These are phyloP conservation scores for Penicillium sp. DNA, from an alignment of 2,329 filamentous ascomycete species.

Conservation along the genomic window DNA sequence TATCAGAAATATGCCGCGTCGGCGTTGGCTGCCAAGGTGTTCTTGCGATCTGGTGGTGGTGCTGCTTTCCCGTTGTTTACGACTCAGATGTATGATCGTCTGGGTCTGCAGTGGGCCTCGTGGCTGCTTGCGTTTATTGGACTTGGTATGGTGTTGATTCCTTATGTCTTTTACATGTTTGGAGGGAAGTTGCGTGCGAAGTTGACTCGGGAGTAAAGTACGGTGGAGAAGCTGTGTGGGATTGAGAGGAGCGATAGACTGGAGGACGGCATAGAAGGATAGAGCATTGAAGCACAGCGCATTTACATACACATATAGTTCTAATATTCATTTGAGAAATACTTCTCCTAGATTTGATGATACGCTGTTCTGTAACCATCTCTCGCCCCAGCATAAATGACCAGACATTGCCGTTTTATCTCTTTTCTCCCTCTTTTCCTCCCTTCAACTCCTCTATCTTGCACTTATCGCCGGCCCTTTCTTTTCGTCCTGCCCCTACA, in stretches of 20 bases:
- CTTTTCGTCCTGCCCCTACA: too few relatives aligned
- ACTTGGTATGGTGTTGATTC: conserved; percentile 26
- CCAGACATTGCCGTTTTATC: too few relatives aligned
- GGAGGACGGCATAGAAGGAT: neutral
- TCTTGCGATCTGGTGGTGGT: conserved; percentile 63
- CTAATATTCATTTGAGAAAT: neutral
- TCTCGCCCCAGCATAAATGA: too few relatives aligned
- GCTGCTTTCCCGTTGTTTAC: conserved; percentile 74
- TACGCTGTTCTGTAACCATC: too few relatives aligned
- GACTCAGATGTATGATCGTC: conserved; percentile 70
- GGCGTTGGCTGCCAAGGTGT: conserved; percentile 50
- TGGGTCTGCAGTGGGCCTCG: conserved; percentile 74
- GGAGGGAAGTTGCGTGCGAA: conserved; percentile 20
- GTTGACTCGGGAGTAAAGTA: conserved; percentile 4
- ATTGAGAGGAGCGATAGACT: neutral
- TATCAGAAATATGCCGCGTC: conserved; percentile 47
- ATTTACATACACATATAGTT: neutral
- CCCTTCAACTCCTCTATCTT: too few relatives aligned
- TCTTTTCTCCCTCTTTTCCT: too few relatives aligned
- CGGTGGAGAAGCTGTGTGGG: neutral
- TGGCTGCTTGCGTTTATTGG: conserved; percentile 63
- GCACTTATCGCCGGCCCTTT: too few relatives aligned
- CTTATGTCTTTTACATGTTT: conserved; percentile 24
- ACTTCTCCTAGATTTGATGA: too few relatives aligned
- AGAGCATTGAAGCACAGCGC: neutral